Percentiles rank a stretch among this genome's conserved stretches.
phyloP scores from a whole-genome alignment of 2,329 filamentous ascomycete genomes.

The Magnaporthiopsis poae region DNA sequence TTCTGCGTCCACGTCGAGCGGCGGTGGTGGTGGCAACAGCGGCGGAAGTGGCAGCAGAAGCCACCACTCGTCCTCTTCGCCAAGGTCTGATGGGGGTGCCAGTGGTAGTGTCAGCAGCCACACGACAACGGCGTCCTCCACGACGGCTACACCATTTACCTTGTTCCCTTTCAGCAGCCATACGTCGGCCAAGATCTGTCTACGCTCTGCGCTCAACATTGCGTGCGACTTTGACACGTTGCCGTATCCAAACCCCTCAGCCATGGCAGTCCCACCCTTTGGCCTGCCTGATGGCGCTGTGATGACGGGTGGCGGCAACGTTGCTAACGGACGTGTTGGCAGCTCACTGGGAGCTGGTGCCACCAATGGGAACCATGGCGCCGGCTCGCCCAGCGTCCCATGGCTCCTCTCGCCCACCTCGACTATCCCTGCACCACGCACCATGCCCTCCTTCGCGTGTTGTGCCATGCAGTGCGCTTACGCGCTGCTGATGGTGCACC shows the following conservation, averaged over 20 bases:
- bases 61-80: conserved; percentile 1
- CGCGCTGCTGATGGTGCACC: conserved; percentile 32
- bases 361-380: conserved; percentile 8
- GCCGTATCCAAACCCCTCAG: conserved; percentile 34
- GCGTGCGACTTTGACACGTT: conserved; percentile 34
- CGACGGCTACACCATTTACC: neutral
- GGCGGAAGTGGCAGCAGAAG: neutral
- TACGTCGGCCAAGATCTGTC: conserved; percentile 38
- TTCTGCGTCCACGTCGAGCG: neutral
- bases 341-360: too few species aligned
- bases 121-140: conserved; percentile 9
- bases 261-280: neutral
- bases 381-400: conserved; percentile 8
- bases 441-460: conserved; percentile 35
- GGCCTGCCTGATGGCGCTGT: neutral
- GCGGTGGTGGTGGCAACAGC: neutral
- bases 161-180: conserved; percentile 32
- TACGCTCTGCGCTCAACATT: conserved; percentile 39
- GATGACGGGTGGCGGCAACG: neutral
- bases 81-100: neutral
- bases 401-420: conserved; percentile 27
- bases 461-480: conserved; percentile 38
- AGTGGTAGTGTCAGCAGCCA: neutral
- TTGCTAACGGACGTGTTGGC: too few species aligned
- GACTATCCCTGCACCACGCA: conserved; percentile 30